These are phyloP conservation scores for Selenicereus undatus DNA, from an alignment of 148 eudicot species.

Conservation along the genomic window DNA sequence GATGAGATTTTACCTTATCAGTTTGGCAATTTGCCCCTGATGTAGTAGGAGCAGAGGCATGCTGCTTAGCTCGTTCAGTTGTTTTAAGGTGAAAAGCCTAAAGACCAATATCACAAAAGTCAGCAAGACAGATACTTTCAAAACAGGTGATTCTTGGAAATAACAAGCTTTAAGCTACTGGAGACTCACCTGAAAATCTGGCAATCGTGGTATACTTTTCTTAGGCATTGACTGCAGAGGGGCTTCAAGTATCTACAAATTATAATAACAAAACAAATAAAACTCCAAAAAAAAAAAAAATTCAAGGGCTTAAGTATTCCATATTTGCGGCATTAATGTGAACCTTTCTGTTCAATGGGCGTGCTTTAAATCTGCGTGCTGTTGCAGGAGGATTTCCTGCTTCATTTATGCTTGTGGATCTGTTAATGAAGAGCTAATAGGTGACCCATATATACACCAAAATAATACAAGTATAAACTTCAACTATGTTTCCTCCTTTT, in stretches of 20 bases:
- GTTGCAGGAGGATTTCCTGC: conserved; percentile 38
- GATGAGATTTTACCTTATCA: conserved; percentile 41
- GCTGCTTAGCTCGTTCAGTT: conserved; percentile 62
- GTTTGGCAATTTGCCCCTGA: conserved; percentile 31
- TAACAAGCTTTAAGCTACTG: conserved; percentile 8
- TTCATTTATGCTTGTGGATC: conserved; percentile 44
- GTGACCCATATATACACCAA: background rate
- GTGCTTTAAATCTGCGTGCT: conserved; percentile 63
- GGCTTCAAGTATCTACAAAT: conserved; percentile 60
- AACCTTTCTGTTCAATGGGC: conserved; percentile 78
- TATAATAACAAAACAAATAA: background rate
- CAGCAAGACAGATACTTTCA: conserved; percentile 1
- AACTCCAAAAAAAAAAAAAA: background rate
- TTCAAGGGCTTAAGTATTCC: background rate
- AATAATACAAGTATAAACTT: background rate
- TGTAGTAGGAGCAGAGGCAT: conserved; percentile 31
- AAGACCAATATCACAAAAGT: conserved; percentile 17
- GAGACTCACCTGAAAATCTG: conserved; percentile 55
- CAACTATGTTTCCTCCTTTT: background rate
- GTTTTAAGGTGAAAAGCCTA: conserved; percentile 73
- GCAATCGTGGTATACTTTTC: conserved; percentile 51
- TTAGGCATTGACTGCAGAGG: conserved; percentile 49
- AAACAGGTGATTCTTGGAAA: background rate
- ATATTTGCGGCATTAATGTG: background rate
- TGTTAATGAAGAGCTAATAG: conserved; percentile 27